Percentiles rank a stretch among this genome's conserved stretches.
phyloP scores from a whole-genome alignment of 108 stramenopile species.

The Cyclotella cryptica region DNA sequence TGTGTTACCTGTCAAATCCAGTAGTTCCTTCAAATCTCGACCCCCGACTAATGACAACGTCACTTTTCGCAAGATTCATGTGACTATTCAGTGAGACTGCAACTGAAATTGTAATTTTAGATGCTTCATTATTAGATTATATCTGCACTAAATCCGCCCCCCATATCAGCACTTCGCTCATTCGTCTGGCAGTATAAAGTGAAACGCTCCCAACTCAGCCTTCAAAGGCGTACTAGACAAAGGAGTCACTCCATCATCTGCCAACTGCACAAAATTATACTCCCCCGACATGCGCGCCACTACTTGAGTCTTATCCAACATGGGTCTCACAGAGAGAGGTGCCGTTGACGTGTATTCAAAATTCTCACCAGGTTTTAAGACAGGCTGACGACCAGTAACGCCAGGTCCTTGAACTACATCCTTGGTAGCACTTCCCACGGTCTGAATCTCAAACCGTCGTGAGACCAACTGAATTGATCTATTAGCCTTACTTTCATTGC shows the following conservation, averaged over 20 bases:
- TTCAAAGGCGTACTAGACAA: conserved; percentile 78
- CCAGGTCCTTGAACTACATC: conserved; percentile 92
- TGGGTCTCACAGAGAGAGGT: conserved; percentile 80
- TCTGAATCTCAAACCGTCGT: conserved; percentile 92
- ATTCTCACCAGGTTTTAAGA: conserved; percentile 92
- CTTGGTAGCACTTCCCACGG: conserved; percentile 79
- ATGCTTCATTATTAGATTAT: too few species aligned
- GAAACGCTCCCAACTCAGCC: conserved; percentile 88
- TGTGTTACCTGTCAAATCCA: too few species aligned
- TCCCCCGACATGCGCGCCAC: conserved; percentile 90
- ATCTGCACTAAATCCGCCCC: too few species aligned
- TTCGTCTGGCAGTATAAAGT: conserved; percentile 81
- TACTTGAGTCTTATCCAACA: conserved; percentile 86
- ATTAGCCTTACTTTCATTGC: conserved; percentile 73
- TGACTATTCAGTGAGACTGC: too few species aligned
- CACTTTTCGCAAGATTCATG: too few species aligned
- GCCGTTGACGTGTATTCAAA: conserved; percentile 94
- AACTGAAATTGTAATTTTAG: too few species aligned
- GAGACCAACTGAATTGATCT: conserved; percentile 86
- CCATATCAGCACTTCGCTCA: background rate
- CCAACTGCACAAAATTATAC: conserved; percentile 82
- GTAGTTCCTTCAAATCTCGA: too few species aligned
- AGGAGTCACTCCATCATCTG: conserved; percentile 80
- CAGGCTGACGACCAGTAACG: conserved; percentile 90
- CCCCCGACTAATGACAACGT: too few species aligned